A percentile compares a stretch with the other conserved stretches of the same genome.
Evolutionary conservation across 179 eudicot genomes (phyloP).

Genomic region (Silene coronaria): DNA sequence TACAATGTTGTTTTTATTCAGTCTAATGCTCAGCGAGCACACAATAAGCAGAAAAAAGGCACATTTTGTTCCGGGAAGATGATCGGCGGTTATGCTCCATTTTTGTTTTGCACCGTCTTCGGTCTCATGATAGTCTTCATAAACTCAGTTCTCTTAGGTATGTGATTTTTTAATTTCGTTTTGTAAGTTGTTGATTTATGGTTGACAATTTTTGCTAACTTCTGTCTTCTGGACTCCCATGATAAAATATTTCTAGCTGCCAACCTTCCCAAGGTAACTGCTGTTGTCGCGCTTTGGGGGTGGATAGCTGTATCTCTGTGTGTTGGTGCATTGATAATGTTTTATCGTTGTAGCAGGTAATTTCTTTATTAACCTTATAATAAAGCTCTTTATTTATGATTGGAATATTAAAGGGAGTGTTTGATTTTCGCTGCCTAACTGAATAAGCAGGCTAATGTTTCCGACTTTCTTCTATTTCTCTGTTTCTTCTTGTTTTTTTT

Average conservation of each 20-base stretch:
- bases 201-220: conserved; percentile 10
- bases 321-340: conserved; percentile 63
- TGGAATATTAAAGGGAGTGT: background rate
- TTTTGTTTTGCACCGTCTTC: conserved; percentile 54
- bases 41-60: conserved; percentile 40
- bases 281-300: conserved; percentile 85
- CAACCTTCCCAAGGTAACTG: conserved; percentile 67
- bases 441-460: background rate
- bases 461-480: background rate
- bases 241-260: conserved; percentile 50
- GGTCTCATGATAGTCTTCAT: conserved; percentile 57
- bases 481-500: background rate
- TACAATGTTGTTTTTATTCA: conserved; percentile 34
- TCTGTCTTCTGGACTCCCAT: conserved; percentile 19
- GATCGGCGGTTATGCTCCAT: conserved; percentile 64
- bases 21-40: conserved; percentile 64
- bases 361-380: conserved; percentile 9
- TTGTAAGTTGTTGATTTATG: background rate
- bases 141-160: conserved; percentile 76
- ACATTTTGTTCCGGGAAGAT: conserved; percentile 41
- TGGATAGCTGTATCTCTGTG: conserved; percentile 76
- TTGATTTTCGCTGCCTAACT: background rate
- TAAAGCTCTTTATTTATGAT: background rate
- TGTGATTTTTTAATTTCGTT: conserved; percentile 20
- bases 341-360: conserved; percentile 82